Conservation (phyloP, 257 asterid species). For the Jaltomata sinuosa region DNA sequence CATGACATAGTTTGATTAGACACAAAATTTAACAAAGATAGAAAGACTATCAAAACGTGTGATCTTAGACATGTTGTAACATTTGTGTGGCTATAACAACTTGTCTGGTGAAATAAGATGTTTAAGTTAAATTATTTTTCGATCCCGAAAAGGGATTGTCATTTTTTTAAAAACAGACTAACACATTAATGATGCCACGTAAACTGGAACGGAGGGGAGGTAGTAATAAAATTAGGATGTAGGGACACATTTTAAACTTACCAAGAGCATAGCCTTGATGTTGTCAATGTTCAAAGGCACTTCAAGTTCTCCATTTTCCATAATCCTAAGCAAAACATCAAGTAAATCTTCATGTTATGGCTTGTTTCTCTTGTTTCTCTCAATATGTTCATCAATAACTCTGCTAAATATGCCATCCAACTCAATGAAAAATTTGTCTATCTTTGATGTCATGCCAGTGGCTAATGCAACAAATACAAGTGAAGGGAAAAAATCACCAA, state of each 20-base stretch:
- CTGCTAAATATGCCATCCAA: constrained; percentile 1
- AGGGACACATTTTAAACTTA: background rate
- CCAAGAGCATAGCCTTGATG: background rate
- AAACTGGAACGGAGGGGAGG: too few species aligned
- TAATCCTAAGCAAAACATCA: constrained; percentile 6
- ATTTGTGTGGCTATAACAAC: too few species aligned
- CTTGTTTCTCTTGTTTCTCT: background rate
- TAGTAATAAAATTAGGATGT: background rate
- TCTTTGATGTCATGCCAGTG: constrained; percentile 1
- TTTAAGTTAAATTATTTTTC: background rate
- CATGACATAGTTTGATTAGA: background rate
- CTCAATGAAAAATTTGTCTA: background rate
- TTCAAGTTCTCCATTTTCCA: background rate
- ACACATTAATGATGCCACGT: background rate
- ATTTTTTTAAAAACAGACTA: too few species aligned
- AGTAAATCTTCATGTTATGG: constrained; percentile 1
- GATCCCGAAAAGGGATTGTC: too few species aligned
- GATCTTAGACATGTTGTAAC: background rate
- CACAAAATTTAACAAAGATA: background rate
- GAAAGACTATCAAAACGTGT: background rate
- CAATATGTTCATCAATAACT: constrained; percentile 5
- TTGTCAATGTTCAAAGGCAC: background rate
- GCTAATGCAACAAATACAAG: constrained; percentile 1
- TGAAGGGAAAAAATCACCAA: constrained; percentile 19
- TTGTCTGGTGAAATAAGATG: background rate